These are phyloP conservation scores for Flaveria floridana DNA, from an alignment of 140 eudicot genomes.

Conservation along the genomic window DNA sequence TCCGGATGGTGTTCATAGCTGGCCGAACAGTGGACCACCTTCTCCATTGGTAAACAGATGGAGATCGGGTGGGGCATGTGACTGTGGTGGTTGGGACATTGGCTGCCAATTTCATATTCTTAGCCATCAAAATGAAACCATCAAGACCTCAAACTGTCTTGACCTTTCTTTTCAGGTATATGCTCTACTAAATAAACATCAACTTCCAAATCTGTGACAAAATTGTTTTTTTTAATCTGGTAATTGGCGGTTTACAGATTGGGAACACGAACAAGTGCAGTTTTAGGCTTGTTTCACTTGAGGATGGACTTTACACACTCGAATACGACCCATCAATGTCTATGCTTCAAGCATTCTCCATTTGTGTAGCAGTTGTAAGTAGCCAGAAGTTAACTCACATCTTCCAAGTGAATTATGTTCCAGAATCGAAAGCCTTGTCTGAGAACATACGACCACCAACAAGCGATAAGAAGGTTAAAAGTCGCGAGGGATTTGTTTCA, in stretches of 20 bases:
- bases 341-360: constrained; percentile 69
- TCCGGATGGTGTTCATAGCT: constrained; percentile 73
- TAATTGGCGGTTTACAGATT: constrained; percentile 40
- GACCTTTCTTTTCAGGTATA: constrained; percentile 67
- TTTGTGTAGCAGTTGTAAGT: constrained; percentile 58
- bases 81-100: constrained; percentile 95
- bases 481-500: constrained; percentile 34
- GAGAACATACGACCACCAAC: constrained; percentile 1
- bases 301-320: constrained; percentile 63
- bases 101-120: constrained; percentile 74
- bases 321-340: constrained; percentile 59
- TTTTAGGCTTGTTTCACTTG: constrained; percentile 55
- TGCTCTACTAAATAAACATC: neutral
- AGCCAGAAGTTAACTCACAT: constrained; percentile 48
- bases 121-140: constrained; percentile 32
- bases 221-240: neutral
- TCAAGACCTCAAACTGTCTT: constrained; percentile 34
- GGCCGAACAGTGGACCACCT: constrained; percentile 53
- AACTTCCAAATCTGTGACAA: neutral
- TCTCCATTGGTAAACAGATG: constrained; percentile 61
- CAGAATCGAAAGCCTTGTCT: constrained; percentile 30
- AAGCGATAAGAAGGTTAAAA: constrained; percentile 30
- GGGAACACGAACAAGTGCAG: constrained; percentile 37
- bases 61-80: constrained; percentile 78
- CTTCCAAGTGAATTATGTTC: constrained; percentile 32